These are phyloP conservation scores for Phytophthora multivora DNA, from an alignment of 352 stramenopile genomes.

Conservation along the genomic window DNA sequence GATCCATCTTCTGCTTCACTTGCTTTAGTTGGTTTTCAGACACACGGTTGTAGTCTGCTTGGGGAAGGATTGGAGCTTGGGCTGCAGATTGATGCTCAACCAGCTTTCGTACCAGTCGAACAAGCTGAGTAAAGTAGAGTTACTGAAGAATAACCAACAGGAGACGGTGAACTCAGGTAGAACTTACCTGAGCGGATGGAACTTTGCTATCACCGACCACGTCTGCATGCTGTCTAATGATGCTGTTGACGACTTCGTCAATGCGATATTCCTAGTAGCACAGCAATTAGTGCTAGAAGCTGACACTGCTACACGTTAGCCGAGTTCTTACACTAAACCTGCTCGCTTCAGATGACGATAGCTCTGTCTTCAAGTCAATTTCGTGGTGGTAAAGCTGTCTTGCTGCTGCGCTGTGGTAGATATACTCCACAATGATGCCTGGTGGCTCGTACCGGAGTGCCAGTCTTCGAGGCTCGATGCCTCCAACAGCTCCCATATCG, in stretches of 20 bases:
- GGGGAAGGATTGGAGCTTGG: slow-evolving; percentile 35
- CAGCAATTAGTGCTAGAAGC: too few relatives aligned
- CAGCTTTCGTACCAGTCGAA: slow-evolving; percentile 53
- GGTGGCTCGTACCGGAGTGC: slow-evolving; percentile 61
- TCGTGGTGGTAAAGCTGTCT: slow-evolving; percentile 65
- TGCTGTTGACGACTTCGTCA: slow-evolving; percentile 41
- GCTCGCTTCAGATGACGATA: slow-evolving; percentile 11
- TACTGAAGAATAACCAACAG: too few relatives aligned
- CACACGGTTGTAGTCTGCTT: slow-evolving; percentile 82
- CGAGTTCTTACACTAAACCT: slow-evolving; percentile 12
- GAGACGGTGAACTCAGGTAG: too few relatives aligned
- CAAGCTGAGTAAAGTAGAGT: slow-evolving; percentile 53
- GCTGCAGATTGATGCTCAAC: slow-evolving; percentile 16
- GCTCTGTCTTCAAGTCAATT: slow-evolving; percentile 46
- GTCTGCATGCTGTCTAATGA: slow-evolving; percentile 43
- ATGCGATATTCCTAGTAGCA: slow-evolving; percentile 33
- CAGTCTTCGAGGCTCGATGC: slow-evolving; percentile 55
- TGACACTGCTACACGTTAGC: too few relatives aligned
- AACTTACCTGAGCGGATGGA: slow-evolving; percentile 45
- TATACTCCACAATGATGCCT: slow-evolving; percentile 68
- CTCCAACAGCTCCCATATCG: slow-evolving; percentile 19
- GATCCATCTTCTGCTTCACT: slow-evolving; percentile 76
- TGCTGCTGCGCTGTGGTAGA: slow-evolving; percentile 20
- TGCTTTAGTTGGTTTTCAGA: slow-evolving; percentile 73
- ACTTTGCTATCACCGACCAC: slow-evolving; percentile 52